Evolutionary conservation across 352 stramenopile genomes (phyloP), one percentile per base, ranked within the genome.

Genomic region (Phytopythium oedochilum): DNA sequence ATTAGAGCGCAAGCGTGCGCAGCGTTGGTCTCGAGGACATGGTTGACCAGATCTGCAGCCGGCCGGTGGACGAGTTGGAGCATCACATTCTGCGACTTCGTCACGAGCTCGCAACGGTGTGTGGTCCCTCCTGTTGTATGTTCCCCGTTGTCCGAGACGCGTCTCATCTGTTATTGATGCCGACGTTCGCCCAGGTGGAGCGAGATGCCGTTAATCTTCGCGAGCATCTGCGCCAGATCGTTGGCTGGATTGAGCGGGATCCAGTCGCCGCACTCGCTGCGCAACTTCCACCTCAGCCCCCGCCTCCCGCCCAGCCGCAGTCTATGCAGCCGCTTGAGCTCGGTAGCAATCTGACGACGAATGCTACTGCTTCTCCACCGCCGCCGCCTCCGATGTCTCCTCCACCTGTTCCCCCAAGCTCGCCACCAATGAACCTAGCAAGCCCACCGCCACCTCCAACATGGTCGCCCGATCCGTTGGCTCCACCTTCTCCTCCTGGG

Each of bases 21-120:
- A 86, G 78, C 22, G 84, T 96, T 31, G 84, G 75, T 14, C 49
- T 94, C 2, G 86, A 96, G 28, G 83, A 92, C 22, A 84, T 92
- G 84, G 82, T 96, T 0, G 79, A 93, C 36, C 70, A 91, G 52
- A 89, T 96, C 44, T 91, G 70, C 51, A 78, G 79, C 5, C 78
- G 94, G 47, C 75, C 82, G 0, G 60, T 83, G 2, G 84, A 96
- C 49, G 68, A 83, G 46, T 60, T 96, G 10, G 80, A 96, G 48
- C 64, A 73, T 23, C 79, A 83, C 25, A 75, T 92, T 47, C 22
- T 60, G 28, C 64, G 70, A 5, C 60, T 96, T 9, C 69, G 66
- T 8, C 58, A 76, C 10, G 75, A 89, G 15, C 62, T 90, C 8
- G 61, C 63, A 34, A 66, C 67, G 61, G 84, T 94, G 53, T 22